Base-by-base conservation (phyloP, 2,329 filamentous ascomycete genomes). In the Stemphylium beticola region DNA sequence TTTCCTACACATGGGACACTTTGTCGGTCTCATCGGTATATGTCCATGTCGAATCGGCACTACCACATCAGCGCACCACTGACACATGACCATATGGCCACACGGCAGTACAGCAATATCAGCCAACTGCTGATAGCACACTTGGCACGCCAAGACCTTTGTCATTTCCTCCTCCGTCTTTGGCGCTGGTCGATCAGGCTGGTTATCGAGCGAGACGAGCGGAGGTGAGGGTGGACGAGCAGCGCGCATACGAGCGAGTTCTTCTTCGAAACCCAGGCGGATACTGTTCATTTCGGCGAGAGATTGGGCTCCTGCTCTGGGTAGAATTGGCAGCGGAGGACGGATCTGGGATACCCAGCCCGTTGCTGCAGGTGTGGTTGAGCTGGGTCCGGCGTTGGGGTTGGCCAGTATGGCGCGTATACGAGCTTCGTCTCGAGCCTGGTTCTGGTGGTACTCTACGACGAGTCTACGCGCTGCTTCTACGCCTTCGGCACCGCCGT, bases 31-130 rank as follows among this genome's bases (percentile, higher is more conserved):
- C n/a, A 62, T 45, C 15, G 79, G 78, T 29, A 77, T 65, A 62
- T 79, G 77, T 24, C 71, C 63, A 51, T 75, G 68, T 63, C 74
- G 74, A 1, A 77, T 72, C 2, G 81, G 81, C 31, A 81, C 75
- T 39, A 80, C 76, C 44, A 81, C 76, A 44, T 82, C 79, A 3
- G 80, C 81, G 59, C 82, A 85, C 81, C 81, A 85, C 34, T 76
- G 71, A 62, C 82, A 85, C 75, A 85, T 80, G 31, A 81, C 76
- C 57, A 83, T 75, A 65, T 85, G 82, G 0, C 82, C 82, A 55
- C 82, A 85, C 0, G 82, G 82, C 32, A 84, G 61, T 15, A 82
- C 70, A 2, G 80, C 82, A 6, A 79, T 79, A 55, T 84, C 79
- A 0, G 83, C 79, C 2, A 80, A 43, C 62, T 85, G 82, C 9